Evolutionary conservation across 441 rosid species (phyloP).

Genomic region (Macaranga tanarius): DNA sequence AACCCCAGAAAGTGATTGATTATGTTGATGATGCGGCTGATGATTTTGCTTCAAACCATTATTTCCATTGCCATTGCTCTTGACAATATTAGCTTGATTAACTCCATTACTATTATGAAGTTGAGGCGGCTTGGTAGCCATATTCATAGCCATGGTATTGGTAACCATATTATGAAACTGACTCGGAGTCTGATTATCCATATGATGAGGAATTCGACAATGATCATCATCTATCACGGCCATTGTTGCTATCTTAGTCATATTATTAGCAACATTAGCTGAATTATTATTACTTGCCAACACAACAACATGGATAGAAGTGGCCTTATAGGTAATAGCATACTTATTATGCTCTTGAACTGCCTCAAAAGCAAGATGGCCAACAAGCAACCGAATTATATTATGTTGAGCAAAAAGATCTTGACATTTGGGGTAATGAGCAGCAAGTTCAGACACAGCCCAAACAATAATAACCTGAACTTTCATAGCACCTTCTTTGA

Average conservation of each 20-base stretch:
- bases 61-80: constrained; percentile 26
- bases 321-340: constrained; percentile 60
- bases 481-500: constrained; percentile 92
- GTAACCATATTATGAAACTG: constrained; percentile 66
- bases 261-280: constrained; percentile 15
- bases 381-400: constrained; percentile 67
- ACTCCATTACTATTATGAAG: constrained; percentile 27
- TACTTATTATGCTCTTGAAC: constrained; percentile 90
- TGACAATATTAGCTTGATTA: constrained; percentile 23
- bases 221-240: constrained; percentile 39
- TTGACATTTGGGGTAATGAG: constrained; percentile 63
- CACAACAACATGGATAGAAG: constrained; percentile 73
- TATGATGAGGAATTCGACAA: constrained; percentile 38
- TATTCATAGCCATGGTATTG: constrained; percentile 63
- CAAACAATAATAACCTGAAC: constrained; percentile 84
- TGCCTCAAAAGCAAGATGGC: constrained; percentile 92
- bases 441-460: constrained; percentile 81
- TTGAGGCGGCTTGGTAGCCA: constrained; percentile 29
- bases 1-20: constrained; percentile 40
- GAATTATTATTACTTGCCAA: constrained; percentile 47
- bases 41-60: constrained; percentile 42
- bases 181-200: constrained; percentile 40
- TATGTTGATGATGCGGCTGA: too few species aligned
- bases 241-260: constrained; percentile 3
- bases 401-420: constrained; percentile 79